Evolutionary conservation across 179 eudicot genomes (phyloP).

Genomic region (Spinacia oleracea): DNA sequence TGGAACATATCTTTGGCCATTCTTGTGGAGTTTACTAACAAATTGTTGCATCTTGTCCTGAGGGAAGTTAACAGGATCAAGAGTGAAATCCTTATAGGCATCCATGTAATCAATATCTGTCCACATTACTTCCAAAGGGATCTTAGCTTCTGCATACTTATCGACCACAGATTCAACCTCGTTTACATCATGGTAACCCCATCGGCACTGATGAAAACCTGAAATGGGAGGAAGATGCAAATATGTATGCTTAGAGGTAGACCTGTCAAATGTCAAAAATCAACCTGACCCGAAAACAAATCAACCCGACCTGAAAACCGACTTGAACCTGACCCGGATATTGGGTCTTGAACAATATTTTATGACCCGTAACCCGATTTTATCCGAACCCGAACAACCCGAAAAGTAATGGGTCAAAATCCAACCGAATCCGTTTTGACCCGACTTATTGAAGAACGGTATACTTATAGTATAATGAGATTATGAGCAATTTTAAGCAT

Average conservation of each 20-base stretch:
- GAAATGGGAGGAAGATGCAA: background rate
- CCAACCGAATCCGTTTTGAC: too few relatives aligned
- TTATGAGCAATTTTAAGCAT: too few relatives aligned
- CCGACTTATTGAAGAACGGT: too few relatives aligned
- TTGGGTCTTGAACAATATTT: too few relatives aligned
- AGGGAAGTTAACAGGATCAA: conserved; percentile 59
- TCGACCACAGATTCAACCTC: conserved; percentile 51
- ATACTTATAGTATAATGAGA: too few relatives aligned
- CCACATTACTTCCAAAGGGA: conserved; percentile 75
- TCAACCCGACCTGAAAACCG: too few relatives aligned
- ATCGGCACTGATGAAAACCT: conserved; percentile 78
- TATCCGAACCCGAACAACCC: too few relatives aligned
- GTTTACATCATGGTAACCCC: conserved; percentile 48
- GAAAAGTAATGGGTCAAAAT: too few relatives aligned
- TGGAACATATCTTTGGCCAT: conserved; percentile 57
- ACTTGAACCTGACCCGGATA: too few relatives aligned
- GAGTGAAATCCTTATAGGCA: conserved; percentile 60
- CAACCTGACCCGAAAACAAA: too few relatives aligned
- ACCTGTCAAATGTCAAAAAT: too few relatives aligned
- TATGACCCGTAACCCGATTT: too few relatives aligned
- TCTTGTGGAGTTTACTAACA: conserved; percentile 42
- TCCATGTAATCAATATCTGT: conserved; percentile 76
- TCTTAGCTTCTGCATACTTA: conserved; percentile 43
- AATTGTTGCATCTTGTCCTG: conserved; percentile 44
- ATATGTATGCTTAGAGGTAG: background rate